Conservation (phyloP, 2,329 filamentous ascomycete genomes). For the Mollisia scopiformis region DNA sequence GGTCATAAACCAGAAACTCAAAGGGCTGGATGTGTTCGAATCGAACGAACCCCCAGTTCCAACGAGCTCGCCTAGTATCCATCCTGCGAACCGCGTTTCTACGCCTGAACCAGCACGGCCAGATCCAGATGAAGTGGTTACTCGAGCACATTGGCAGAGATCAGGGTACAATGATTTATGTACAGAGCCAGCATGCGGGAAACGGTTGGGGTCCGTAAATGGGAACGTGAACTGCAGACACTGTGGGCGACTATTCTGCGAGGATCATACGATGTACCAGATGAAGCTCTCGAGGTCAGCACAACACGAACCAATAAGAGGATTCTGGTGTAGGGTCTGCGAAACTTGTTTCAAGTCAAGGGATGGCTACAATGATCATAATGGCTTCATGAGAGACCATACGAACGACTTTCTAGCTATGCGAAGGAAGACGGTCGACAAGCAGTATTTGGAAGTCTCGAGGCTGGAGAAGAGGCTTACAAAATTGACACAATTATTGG, state of each 20-base stretch:
- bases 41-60: constrained; percentile 63
- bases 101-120: constrained; percentile 34
- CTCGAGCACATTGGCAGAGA: constrained; percentile 86
- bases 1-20: constrained; percentile 75
- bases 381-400: constrained; percentile 72
- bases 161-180: constrained; percentile 75
- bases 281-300: constrained; percentile 95
- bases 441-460: constrained; percentile 84
- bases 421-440: constrained; percentile 79
- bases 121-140: constrained; percentile 91
- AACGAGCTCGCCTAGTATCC: constrained; percentile 35
- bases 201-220: constrained; percentile 75
- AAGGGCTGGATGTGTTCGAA: constrained; percentile 76
- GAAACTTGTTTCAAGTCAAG: constrained; percentile 99
- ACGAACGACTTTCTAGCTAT: constrained; percentile 70
- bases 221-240: constrained; percentile 92
- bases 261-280: constrained; percentile 99
- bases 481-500: constrained; percentile 82
- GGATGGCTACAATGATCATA: constrained; percentile 91
- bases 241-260: constrained; percentile 92
- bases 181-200: constrained; percentile 84
- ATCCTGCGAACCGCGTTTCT: constrained; percentile 39
- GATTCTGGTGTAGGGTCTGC: constrained; percentile 92
- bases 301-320: constrained; percentile 84
- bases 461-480: constrained; percentile 90